Evolutionary conservation across 768 basidiomycete genomes (phyloP), one percentile per base, ranked within the genome.

Genomic region (Megacollybia marginata): DNA sequence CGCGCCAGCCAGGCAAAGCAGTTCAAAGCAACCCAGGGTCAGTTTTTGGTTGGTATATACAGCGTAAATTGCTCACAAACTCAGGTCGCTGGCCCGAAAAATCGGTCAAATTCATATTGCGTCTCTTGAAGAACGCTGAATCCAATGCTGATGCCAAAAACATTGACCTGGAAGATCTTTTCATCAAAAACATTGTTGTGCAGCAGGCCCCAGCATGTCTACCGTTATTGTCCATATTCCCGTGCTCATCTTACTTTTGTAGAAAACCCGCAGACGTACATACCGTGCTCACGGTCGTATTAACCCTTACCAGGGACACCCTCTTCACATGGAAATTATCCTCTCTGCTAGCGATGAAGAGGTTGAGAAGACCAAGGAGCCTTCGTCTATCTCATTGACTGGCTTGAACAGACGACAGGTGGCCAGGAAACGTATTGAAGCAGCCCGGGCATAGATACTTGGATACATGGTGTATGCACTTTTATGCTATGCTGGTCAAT

Each of bases 81-180:
- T 38, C 58, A 97, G 95, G 96, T 84, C 95, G 96, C 66, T 98
- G 96, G 96, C 96, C 96, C 66, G 94, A 92, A 76, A 98, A 99
- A 75, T 97, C 92, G 46, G 83, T 96, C 71, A 87, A 88, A 69
- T 95, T 93, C 79, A 86, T 99, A 66, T 78, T 85, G 54, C 84
- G 90, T 58, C 82, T 99, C 48, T 71, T 99, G 65, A 98, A 98
- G 82, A 99, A 99, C 70, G 96, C 96, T 40, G 95, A 98, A 70
- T 86, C 96, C 58, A 99, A 99, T 69, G 96, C 96, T 55, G 94
- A 98, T 62, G 91, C 91, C 61, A 99, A 99, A 79, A 91, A 83
- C 71, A 75, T 99, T 56, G 89, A 92, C 50, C 75, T 91, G 53
- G 95, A 97, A 61, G 92, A 94, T 54, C 85, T 99, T 49, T 58